phyloP scores from a whole-genome alignment of 805 yeast genomes.

The Naumovozyma dairenensis region DNA sequence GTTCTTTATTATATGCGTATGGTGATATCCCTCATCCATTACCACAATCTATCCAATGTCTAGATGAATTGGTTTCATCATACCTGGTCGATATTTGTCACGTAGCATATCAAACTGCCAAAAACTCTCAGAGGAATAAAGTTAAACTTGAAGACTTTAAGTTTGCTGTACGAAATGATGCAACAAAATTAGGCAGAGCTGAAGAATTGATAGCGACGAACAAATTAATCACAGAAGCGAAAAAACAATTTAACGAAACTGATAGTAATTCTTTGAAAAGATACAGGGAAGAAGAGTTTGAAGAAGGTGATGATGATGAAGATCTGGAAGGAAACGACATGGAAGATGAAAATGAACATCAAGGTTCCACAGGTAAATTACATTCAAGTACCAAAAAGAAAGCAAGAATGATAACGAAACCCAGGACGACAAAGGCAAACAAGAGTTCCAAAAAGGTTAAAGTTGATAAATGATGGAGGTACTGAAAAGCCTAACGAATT shows the following conservation, averaged over 20 bases:
- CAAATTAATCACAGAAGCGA: conserved; percentile 53
- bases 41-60: conserved; percentile 51
- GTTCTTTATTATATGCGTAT: conserved; percentile 55
- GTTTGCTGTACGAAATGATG: conserved; percentile 58
- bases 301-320: conserved; percentile 24
- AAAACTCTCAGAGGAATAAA: conserved; percentile 46
- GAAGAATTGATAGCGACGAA: conserved; percentile 53
- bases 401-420: conserved; percentile 5
- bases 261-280: conserved; percentile 37
- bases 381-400: conserved; percentile 8
- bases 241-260: conserved; percentile 54
- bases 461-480: no score
- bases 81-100: conserved; percentile 54
- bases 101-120: conserved; percentile 41
- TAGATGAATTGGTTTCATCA: conserved; percentile 59
- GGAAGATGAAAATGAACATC: conserved; percentile 7
- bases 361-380: no score
- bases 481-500: no score
- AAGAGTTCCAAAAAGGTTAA: no score
- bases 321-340: conserved; percentile 16
- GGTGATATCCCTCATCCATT: conserved; percentile 66
- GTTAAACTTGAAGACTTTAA: conserved; percentile 64
- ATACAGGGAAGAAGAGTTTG: conserved; percentile 17
- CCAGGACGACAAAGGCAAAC: no score
- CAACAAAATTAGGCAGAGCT: conserved; percentile 58